Conservation (phyloP, 164 flowering plant species). For the Stephania japonica region DNA sequence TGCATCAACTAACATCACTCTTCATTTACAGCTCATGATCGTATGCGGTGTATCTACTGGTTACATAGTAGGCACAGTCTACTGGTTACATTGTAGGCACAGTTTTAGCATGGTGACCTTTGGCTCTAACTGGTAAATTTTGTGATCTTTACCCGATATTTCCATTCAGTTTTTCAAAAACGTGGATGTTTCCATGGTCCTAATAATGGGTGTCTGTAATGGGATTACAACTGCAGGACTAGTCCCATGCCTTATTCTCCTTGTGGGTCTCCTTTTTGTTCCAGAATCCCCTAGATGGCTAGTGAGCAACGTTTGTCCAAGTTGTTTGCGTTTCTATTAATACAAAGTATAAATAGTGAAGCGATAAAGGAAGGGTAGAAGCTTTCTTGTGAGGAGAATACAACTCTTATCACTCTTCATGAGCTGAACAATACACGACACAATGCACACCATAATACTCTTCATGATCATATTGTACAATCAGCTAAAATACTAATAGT, state of each 20-base stretch:
- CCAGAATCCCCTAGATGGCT: constrained; percentile 99
- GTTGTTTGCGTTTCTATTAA: neutral
- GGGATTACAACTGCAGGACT: constrained; percentile 42
- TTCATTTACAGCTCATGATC: constrained; percentile 58
- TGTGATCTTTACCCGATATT: neutral
- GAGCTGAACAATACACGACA: neutral
- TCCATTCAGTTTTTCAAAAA: neutral
- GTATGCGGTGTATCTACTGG: constrained; percentile 51
- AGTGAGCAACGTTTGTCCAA: constrained; percentile 34
- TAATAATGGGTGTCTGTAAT: too few species aligned
- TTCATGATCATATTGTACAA: neutral
- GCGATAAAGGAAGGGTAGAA: neutral
- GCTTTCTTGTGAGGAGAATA: neutral
- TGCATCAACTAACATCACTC: neutral
- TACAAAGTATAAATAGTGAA: neutral
- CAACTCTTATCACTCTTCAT: neutral
- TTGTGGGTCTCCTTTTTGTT: constrained; percentile 61
- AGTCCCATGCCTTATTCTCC: constrained; percentile 55
- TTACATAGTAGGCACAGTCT: constrained; percentile 76
- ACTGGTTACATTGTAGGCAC: too few species aligned
- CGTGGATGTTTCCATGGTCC: neutral
- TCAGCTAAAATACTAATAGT: neutral
- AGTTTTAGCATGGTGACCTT: constrained; percentile 60
- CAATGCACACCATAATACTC: neutral
- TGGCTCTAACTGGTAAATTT: constrained; percentile 63